phyloP scores from a whole-genome alignment of 129 eudicot genomes.

The Helianthus tuberosus region DNA sequence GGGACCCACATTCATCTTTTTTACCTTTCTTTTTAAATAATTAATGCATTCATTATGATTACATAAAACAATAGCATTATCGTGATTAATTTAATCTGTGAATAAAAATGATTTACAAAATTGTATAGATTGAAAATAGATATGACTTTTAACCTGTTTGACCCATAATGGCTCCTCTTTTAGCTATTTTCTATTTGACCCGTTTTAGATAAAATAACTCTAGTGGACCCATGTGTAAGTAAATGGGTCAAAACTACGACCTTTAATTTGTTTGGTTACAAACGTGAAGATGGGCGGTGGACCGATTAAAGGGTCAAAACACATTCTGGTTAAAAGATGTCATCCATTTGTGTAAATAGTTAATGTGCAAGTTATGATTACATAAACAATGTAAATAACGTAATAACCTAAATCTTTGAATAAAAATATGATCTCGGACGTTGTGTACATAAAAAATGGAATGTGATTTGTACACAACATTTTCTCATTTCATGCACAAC shows the following conservation, averaged over 20 bases:
- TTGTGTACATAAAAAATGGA: background rate
- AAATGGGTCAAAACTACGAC: background rate
- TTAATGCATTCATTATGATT: background rate
- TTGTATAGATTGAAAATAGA: background rate
- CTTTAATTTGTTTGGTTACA: constrained; percentile 4
- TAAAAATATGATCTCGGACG: background rate
- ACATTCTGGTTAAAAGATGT: background rate
- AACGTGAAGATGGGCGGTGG: background rate
- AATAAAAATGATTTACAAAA: constrained; percentile 4
- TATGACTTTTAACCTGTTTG: background rate
- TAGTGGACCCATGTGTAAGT: background rate
- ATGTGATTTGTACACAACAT: background rate
- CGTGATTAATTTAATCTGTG: background rate
- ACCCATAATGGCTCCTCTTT: constrained; percentile 1
- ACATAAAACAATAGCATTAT: background rate
- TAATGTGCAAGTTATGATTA: background rate
- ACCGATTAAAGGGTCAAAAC: constrained; percentile 4
- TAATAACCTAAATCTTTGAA: background rate
- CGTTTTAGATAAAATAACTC: background rate
- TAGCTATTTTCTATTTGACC: background rate
- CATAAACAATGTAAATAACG: background rate
- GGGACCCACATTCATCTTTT: background rate
- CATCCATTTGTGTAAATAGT: background rate
- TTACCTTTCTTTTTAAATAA: background rate
- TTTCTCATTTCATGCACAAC: background rate